phyloP scores from a whole-genome alignment of 1,284 basidiomycete genomes.

The Cutaneotrichosporon sp. region DNA sequence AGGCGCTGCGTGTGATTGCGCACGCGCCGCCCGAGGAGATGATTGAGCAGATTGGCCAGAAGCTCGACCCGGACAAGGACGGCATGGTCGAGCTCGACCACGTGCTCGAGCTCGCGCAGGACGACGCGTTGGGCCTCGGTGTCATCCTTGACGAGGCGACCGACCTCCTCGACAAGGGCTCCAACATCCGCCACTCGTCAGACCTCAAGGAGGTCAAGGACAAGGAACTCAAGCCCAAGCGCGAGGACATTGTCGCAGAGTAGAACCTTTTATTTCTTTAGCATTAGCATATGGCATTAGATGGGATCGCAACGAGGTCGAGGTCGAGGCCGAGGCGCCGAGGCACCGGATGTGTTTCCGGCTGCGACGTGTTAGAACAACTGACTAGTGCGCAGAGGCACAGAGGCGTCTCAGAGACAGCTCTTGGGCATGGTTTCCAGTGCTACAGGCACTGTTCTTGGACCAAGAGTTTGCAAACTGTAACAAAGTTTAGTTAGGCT shows the following conservation, averaged over 20 bases:
- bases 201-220: constrained; percentile 36
- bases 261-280: too few relatives aligned
- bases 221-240: constrained; percentile 45
- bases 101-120: constrained; percentile 48
- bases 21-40: constrained; percentile 87
- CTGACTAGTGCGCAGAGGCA: too few relatives aligned
- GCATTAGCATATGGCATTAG: constrained; percentile 5
- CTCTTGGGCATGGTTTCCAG: too few relatives aligned
- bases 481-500: too few relatives aligned
- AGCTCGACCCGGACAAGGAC: constrained; percentile 93
- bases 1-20: constrained; percentile 87
- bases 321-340: too few relatives aligned
- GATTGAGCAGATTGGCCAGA: constrained; percentile 82
- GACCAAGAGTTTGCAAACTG: too few relatives aligned
- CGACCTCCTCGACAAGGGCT: constrained; percentile 41
- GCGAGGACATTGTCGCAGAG: constrained; percentile 46
- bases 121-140: constrained; percentile 46
- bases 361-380: too few relatives aligned
- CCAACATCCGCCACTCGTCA: constrained; percentile 44
- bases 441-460: too few relatives aligned
- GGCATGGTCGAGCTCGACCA: constrained; percentile 66
- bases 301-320: not conserved
- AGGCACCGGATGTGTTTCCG: too few relatives aligned
- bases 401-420: too few relatives aligned
- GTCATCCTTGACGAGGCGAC: constrained; percentile 43